phyloP scores from a whole-genome alignment of 352 stramenopile species.

The Phytophthora pseudosyringae region DNA sequence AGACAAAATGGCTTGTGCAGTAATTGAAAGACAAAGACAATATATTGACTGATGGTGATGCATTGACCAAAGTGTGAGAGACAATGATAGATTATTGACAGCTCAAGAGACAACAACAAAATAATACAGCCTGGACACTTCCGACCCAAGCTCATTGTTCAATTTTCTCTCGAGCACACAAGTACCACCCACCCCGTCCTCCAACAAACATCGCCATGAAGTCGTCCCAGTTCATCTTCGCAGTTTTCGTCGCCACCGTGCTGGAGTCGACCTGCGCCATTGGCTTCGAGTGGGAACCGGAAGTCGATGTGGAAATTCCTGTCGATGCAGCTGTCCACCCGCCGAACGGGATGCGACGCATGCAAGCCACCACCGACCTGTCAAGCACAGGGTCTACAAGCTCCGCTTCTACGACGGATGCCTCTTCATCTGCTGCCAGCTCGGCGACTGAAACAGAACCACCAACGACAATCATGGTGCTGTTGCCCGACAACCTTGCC shows the following conservation, averaged over 20 bases:
- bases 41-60: too few relatives aligned
- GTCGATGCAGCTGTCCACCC: conserved; percentile 15
- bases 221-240: conserved; percentile 30
- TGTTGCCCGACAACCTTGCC: conserved; percentile 58
- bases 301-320: conserved; percentile 35
- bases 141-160: conserved; percentile 33
- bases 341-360: conserved; percentile 26
- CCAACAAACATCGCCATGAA: conserved; percentile 34
- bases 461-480: conserved; percentile 64
- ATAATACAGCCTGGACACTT: background rate
- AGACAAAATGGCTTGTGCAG: too few relatives aligned
- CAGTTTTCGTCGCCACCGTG: conserved; percentile 23
- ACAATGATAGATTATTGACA: too few relatives aligned
- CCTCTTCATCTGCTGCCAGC: conserved; percentile 24
- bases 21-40: too few relatives aligned
- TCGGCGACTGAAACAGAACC: conserved; percentile 36
- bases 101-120: too few relatives aligned
- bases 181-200: background rate
- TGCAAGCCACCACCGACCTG: conserved; percentile 33
- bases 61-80: too few relatives aligned
- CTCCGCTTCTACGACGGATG: conserved; percentile 12
- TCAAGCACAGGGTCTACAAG: conserved; percentile 23
- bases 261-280: conserved; percentile 21
- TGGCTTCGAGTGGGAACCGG: conserved; percentile 35
- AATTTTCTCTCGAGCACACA: conserved; percentile 29